Evolutionary conservation across 177 flowering plant genomes (phyloP).

Genomic region (Tripterygium wilfordii): DNA sequence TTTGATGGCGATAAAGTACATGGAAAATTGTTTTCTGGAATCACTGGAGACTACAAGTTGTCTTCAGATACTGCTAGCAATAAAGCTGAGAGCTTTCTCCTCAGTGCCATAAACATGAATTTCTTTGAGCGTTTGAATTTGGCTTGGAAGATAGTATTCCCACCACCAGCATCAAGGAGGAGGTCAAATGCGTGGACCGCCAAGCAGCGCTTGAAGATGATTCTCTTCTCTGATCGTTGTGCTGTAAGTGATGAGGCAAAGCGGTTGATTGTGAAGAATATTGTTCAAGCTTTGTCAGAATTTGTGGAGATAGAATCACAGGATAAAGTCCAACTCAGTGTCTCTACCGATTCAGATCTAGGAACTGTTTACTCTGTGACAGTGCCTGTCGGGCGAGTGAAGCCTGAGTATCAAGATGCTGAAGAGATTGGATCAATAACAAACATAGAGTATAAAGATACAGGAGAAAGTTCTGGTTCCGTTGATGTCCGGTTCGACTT

Average conservation of each 20-base stretch:
- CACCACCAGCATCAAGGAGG: conserved; percentile 44
- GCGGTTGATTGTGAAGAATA: conserved; percentile 69
- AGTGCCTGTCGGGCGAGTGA: conserved; percentile 88
- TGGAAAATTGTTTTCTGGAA: conserved; percentile 28
- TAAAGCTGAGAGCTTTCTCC: conserved; percentile 67
- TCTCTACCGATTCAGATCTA: conserved; percentile 75
- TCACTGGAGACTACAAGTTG: conserved; percentile 30
- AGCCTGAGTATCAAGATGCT: conserved; percentile 60
- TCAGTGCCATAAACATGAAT: conserved; percentile 68
- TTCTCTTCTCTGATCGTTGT: conserved; percentile 94
- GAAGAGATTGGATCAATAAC: conserved; percentile 61
- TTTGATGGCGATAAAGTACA: conserved; percentile 15
- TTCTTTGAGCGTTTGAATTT: conserved; percentile 81
- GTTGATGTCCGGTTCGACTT: conserved; percentile 93
- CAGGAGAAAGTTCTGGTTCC: conserved; percentile 68
- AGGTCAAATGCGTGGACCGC: conserved; percentile 85
- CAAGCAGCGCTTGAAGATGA: conserved; percentile 93
- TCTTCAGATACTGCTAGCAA: conserved; percentile 37
- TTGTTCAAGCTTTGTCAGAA: conserved; percentile 77
- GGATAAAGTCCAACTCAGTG: conserved; percentile 89
- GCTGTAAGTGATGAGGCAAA: conserved; percentile 96
- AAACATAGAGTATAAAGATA: conserved; percentile 73
- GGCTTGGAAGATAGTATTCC: conserved; percentile 95
- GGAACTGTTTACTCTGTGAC: conserved; percentile 94
- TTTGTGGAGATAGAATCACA: conserved; percentile 94